Base-by-base conservation (phyloP, 2,329 filamentous ascomycete genomes). In the Ceratocystiopsis minuta region DNA sequence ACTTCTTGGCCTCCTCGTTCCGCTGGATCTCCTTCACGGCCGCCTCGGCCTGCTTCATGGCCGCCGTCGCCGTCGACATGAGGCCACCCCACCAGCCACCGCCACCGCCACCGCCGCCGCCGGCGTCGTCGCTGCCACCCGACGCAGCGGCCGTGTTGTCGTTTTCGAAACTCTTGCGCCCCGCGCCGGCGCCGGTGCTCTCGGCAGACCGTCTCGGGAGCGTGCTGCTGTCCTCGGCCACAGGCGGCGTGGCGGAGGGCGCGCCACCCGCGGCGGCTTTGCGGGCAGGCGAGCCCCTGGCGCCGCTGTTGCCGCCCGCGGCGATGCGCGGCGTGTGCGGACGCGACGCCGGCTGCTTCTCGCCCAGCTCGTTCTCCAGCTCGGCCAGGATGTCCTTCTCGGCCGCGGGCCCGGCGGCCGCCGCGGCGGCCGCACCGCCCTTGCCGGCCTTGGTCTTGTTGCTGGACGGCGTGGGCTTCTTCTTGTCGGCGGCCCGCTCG, bases 1-100 rank as follows among this genome's bases (percentile, higher is more conserved):
- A 98, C 58, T 84, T 82, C 64, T 88, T 87, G 40, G 88, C 90
- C 59, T 98, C 90, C 56, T 96, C 86, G 53, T 93, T 95, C 56
- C 90, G 80, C 58, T 94, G 84, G 38, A 98, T 87, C 59, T 96
- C 85, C 57, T 88, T 93, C 49, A 93, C 87, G 1, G 87, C 80
- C 9, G 80, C 84, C 61, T 95, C 87, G 38, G 90, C 88, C 58
- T 88, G 84, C 66, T 92, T 93, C 61, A 92, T 77, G 20, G 80
- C 83, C n/a, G 81, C 79, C 4, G 79, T 75, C 33, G 86, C 86
- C 0, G 84, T 87, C 36, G 82, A 83, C 53, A 90, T 71, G 41
- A 95, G 63, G 17, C 84, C 80, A 54, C 86, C 85, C 82, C 85
- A 94, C 81, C 85, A 92, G 42, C 85, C 80, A 49, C 84, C 83